A percentile compares a stretch with the other conserved stretches of the same genome.
Evolutionary conservation across 371 early-diverging fungal species (phyloP).

Genomic region (Vairimorpha ceranae): DNA sequence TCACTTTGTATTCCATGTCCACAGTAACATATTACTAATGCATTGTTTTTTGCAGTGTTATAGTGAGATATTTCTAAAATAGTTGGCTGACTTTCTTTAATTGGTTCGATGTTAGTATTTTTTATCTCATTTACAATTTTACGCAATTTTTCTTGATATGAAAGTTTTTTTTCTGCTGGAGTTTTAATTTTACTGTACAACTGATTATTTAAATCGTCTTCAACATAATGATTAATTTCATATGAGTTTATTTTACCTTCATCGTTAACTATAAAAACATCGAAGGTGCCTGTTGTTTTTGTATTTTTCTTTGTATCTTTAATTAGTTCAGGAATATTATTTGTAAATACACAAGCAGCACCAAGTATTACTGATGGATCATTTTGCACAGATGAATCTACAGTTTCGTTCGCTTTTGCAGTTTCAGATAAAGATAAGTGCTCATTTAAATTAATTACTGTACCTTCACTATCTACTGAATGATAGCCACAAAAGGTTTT

Average conservation of each 20-base stretch:
- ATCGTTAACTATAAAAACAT: constrained; percentile 33
- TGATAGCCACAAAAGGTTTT: too few relatives aligned
- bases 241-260: constrained; percentile 28
- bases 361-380: neutral
- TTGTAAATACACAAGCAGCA: constrained; percentile 1
- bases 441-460: too few relatives aligned
- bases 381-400: neutral
- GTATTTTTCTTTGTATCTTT: neutral
- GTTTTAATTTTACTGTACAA: neutral
- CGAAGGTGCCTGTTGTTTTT: constrained; percentile 11
- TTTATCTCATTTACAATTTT: neutral
- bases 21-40: neutral
- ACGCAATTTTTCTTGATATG: neutral
- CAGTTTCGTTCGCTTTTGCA: too few relatives aligned
- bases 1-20: neutral
- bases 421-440: too few relatives aligned
- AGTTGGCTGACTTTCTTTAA: neutral
- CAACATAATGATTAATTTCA: constrained; percentile 20
- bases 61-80: neutral
- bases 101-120: neutral
- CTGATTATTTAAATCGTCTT: neutral
- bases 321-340: neutral
- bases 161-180: neutral
- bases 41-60: neutral
- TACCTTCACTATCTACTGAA: too few relatives aligned